Evolutionary conservation across 345 rosid species (phyloP).

Genomic region (Arabidopsis thaliana): TAIR10.1 NC_003076.8:16766001-16766500

Average conservation of each 20-base stretch:
- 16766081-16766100: conserved; percentile 3
- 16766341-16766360: too few relatives aligned
- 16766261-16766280: too few relatives aligned
- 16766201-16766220: neutral
- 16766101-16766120: neutral
- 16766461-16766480: conserved; percentile 75
- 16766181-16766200: neutral
- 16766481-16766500: conserved; percentile 72
- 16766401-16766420: neutral
- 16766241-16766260: too few relatives aligned
- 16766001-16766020: conserved; percentile 15
- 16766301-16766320: too few relatives aligned
- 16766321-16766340: too few relatives aligned
- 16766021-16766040: conserved; percentile 28
- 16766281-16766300: too few relatives aligned
- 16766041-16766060: conserved; percentile 36
- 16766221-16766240: too few relatives aligned
- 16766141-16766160: conserved; percentile 33
- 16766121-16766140: conserved; percentile 23
- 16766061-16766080: conserved; percentile 15
- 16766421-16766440: conserved; percentile 74
- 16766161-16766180: conserved; percentile 16
- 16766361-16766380: too few relatives aligned
- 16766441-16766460: conserved; percentile 85
- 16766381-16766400: neutral